Evolutionary conservation across 2,329 filamentous ascomycete species (phyloP), one percentile per base, ranked within the genome.

Genomic region (Penicillium sp.): DNA sequence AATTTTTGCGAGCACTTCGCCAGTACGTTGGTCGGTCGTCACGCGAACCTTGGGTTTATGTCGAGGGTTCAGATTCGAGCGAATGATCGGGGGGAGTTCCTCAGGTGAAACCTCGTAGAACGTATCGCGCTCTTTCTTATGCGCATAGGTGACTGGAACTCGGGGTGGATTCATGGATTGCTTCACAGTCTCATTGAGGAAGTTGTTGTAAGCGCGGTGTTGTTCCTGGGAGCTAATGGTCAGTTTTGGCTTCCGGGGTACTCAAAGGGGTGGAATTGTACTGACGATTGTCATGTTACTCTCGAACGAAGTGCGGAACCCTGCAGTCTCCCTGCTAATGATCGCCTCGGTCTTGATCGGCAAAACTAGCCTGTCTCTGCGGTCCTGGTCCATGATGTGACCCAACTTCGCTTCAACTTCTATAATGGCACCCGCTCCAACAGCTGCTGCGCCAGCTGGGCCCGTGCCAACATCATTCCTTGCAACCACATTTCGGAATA

Each of bases 321-420:
- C 72, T 18, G 73, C 70, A 28, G 80, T 78, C 21, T 80, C 82
- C 28, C 85, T 82, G 43, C 80, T 79, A 18, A 96, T 73, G 6
- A 95, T 78, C 44, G 85, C 88, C 69, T 94, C 89, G 0, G 90
- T 87, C 19, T 81, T 73, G 4, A 94, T 81, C 5, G 85, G 84
- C 9, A 92, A 75, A 9, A 82, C 77, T 23, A 92, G 77, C n/a
- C 91, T 83, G 43, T 87, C 80, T 52, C 88, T 84, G 6, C 85
- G 89, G 56, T 87, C 83, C 67, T 85, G 86, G 70, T 91, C 87
- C 53, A 93, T 84, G 13, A 97, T 81, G 23, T 86, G 88, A 16
- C 94, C 94, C 44, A 97, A 80, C 73, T 97, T 97, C 9, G 92
- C 94, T 76, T 99, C 94, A 51, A 99, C 90, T 74, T 99, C 94